Percentiles rank a stretch among this genome's conserved stretches.
Conservation (phyloP, 2,329 filamentous ascomycete species). For the Talaromyces atroroseus region DNA sequence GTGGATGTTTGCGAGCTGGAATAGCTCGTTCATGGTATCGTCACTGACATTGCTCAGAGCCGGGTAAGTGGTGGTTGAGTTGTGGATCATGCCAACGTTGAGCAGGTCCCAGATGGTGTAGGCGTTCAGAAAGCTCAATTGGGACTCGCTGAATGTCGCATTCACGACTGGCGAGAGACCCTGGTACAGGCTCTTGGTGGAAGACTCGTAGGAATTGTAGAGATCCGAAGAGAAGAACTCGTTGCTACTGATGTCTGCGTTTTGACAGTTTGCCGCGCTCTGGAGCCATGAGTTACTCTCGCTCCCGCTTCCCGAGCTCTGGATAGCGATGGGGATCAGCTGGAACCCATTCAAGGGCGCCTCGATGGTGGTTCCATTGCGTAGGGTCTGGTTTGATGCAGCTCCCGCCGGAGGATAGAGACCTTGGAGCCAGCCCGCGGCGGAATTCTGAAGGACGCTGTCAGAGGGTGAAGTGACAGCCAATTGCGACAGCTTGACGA, state of each 20-base stretch:
- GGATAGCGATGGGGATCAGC: constrained; percentile 66
- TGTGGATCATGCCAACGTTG: constrained; percentile 60
- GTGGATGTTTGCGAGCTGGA: constrained; percentile 69
- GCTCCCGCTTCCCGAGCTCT: constrained; percentile 55
- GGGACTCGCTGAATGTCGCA: constrained; percentile 42
- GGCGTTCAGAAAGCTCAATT: constrained; percentile 57
- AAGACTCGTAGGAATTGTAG: constrained; percentile 45
- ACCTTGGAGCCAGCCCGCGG: constrained; percentile 73
- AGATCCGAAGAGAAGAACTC: constrained; percentile 50
- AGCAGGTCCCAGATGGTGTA: constrained; percentile 62
- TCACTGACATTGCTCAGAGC: constrained; percentile 55
- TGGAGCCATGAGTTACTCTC: constrained; percentile 56
- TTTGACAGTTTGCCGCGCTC: constrained; percentile 50
- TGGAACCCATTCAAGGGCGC: constrained; percentile 76
- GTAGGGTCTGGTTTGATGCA: constrained; percentile 55
- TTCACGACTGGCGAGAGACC: constrained; percentile 50
- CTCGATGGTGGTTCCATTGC: constrained; percentile 62
- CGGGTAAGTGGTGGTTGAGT: constrained; percentile 53
- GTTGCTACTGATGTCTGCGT: constrained; percentile 54
- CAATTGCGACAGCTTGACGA: constrained; percentile 66
- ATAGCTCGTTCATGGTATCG: constrained; percentile 57
- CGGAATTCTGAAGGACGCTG: constrained; percentile 73
- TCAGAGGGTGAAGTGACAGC: constrained; percentile 67
- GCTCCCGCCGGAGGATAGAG: constrained; percentile 72
- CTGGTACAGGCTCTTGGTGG: constrained; percentile 51